phyloP scores from a whole-genome alignment of 768 basidiomycete genomes.

The Lyophyllum shimeji region DNA sequence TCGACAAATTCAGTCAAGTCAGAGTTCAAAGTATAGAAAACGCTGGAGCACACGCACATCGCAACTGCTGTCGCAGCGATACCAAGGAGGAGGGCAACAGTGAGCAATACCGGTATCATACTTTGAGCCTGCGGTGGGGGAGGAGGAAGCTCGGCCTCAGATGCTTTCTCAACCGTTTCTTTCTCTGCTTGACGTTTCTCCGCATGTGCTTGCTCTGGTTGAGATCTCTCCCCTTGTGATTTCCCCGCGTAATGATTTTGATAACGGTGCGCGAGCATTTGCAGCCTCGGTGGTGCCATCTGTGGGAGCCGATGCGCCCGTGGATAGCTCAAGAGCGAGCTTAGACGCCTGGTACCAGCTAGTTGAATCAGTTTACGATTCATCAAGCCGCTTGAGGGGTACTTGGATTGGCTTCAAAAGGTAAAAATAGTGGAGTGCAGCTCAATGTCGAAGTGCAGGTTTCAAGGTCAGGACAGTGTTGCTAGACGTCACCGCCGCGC shows the following conservation, averaged over 20 bases:
- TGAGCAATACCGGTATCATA: slow-evolving; percentile 22
- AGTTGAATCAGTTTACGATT: neutral
- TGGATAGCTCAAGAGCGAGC: neutral
- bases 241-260: neutral
- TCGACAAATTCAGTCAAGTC: neutral
- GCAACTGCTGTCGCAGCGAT: slow-evolving; percentile 32
- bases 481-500: too few species aligned
- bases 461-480: too few species aligned
- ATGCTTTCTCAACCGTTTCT: neutral
- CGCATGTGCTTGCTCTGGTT: neutral
- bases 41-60: slow-evolving; percentile 24
- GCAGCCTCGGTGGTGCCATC: neutral
- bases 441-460: too few species aligned
- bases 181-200: neutral
- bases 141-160: neutral
- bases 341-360: neutral
- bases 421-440: too few species aligned
- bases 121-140: slow-evolving; percentile 32
- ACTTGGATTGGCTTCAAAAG: too few species aligned
- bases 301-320: neutral
- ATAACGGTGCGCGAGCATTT: neutral
- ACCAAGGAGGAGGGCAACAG: slow-evolving; percentile 29
- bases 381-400: neutral
- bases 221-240: neutral
- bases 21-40: slow-evolving; percentile 15